These are phyloP conservation scores for Myxozyma mucilagina DNA, from an alignment of 805 yeast species.

Conservation along the genomic window DNA sequence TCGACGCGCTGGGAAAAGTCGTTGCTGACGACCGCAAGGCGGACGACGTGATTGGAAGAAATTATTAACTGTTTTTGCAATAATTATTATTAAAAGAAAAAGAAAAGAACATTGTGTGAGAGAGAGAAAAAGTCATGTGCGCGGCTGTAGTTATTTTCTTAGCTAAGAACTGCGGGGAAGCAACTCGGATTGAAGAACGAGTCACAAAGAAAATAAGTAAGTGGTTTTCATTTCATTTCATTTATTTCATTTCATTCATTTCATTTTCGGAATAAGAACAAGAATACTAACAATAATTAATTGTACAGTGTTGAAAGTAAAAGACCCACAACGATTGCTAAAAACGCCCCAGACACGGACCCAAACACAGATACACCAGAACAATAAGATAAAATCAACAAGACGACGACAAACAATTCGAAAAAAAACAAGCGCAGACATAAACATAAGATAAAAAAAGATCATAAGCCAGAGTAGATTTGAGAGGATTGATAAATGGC, in stretches of 20 bases:
- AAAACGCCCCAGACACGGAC: background rate
- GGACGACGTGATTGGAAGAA: background rate
- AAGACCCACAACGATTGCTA: background rate
- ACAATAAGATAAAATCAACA: background rate
- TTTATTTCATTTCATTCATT: no score
- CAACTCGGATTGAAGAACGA: no score
- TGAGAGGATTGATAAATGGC: no score
- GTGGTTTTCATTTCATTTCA: no score
- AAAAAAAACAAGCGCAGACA: background rate
- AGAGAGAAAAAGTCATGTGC: background rate
- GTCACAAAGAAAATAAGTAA: no score
- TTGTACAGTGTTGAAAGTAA: background rate
- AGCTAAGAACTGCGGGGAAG: conserved; percentile 6
- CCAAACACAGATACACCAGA: background rate
- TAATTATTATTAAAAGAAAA: background rate
- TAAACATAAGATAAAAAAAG: background rate
- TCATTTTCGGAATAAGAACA: no score
- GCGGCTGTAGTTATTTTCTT: background rate
- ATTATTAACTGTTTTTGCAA: background rate
- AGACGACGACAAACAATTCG: background rate
- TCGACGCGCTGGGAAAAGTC: conserved; percentile 14
- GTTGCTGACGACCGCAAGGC: conserved; percentile 4
- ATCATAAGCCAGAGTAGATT: background rate
- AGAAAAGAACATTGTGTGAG: background rate
- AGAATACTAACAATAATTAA: no score